Percentiles rank a stretch among this genome's conserved stretches.
Evolutionary conservation across 83 land plant genomes (phyloP).

Genomic region (Picea engelmannii): DNA sequence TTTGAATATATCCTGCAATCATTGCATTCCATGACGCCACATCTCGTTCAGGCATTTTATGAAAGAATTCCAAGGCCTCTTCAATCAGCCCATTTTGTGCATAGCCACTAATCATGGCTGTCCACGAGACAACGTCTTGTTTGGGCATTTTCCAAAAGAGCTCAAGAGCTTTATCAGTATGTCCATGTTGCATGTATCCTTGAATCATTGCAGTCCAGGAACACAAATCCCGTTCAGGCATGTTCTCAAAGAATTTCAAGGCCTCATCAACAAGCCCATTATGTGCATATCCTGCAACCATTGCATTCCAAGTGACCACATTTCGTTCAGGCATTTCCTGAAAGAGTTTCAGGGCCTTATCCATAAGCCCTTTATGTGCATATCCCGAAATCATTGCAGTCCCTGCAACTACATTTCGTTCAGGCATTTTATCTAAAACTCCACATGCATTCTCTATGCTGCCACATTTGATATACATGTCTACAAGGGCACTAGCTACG

Average conservation of each 20-base stretch:
- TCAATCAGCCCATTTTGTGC: conserved; percentile 11
- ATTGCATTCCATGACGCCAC: conserved; percentile 20
- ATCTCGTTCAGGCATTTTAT: conserved; percentile 3
- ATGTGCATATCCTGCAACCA: conserved; percentile 11
- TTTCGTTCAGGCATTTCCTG: neutral
- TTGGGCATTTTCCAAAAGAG: conserved; percentile 26
- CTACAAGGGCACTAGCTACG: conserved; percentile 46
- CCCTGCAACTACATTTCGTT: conserved; percentile 22
- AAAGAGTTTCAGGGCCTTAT: conserved; percentile 7
- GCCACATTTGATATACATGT: conserved; percentile 54
- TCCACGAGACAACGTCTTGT: conserved; percentile 7
- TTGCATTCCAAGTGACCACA: conserved; percentile 15
- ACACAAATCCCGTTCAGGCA: conserved; percentile 18
- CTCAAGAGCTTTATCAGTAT: conserved; percentile 21
- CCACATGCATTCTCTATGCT: conserved; percentile 33
- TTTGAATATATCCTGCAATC: conserved; percentile 11
- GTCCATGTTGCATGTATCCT: conserved; percentile 37
- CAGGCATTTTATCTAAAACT: conserved; percentile 31
- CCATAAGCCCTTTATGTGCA: conserved; percentile 3
- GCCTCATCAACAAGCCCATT: neutral
- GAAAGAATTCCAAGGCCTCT: conserved; percentile 11
- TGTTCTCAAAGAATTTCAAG: conserved; percentile 11
- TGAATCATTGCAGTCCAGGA: conserved; percentile 43
- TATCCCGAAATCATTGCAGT: conserved; percentile 20
- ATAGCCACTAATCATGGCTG: conserved; percentile 10